Base-by-base conservation (phyloP, 257 asterid species). In the Gentiana macrophylla region DNA sequence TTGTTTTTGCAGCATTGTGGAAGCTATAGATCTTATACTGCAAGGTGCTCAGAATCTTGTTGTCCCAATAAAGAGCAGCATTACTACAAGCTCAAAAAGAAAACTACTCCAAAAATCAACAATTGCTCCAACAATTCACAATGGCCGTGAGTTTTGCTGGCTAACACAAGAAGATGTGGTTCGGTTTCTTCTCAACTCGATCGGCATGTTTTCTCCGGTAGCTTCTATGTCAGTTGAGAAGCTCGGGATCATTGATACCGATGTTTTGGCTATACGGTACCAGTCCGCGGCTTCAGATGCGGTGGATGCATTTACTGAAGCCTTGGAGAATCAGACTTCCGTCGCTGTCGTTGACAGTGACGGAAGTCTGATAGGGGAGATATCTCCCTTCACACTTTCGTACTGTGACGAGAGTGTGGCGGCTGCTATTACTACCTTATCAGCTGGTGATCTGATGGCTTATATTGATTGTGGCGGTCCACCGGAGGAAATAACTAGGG, bases 121-220 rank as follows among this genome's bases (percentile, higher is more conserved):
- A 35, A 59, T 56, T 32, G 56, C 50, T 33, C 69, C 70, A 35
- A 77, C 87, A 2, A 52, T 50, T 49, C 94, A 84, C 80, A 70
- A 74, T 47, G 96, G 90, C 65, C 76, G 63, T 3, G 80, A 88
- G 67, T 88, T 82, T 71, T 88, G 96, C 59, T 88, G 95, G 96
- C 47, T 88, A 54, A 80, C 95, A 4, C 94, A 82, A 60, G 96
- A 88, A 69, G 96, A 88, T 34, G 72, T 88, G 51, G 63, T 88
- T 56, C 51, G 90, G 51, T 88, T 80, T 58, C 80, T 88, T 44
- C 79, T 84, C 35, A 72, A 84, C 70, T 82, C 94, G 2, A 82
- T 88, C 15, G 86, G 90, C 55, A 73, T 80, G 2, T 82, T 88
- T 75, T 82, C 95, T 6, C 84, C 86, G 0, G 62, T 82, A 8